Percentiles rank a stretch among this genome's conserved stretches.
Evolutionary conservation across 1,139 yeast genomes (phyloP).

Genomic region (Diutina catenulata): DNA sequence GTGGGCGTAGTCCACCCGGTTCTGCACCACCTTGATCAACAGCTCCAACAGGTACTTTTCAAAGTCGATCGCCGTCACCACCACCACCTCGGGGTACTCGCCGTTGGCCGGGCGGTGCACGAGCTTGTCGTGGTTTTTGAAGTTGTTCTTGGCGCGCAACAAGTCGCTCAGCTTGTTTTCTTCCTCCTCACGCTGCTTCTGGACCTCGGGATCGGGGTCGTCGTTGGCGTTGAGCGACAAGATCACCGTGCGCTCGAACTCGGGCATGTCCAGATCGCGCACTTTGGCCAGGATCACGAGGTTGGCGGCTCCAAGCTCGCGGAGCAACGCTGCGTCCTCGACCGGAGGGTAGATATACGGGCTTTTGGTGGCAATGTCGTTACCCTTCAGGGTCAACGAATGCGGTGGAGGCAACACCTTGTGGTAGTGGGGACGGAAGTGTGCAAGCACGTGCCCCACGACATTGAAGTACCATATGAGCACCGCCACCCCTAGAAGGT

Average conservation of each 20-base stretch:
- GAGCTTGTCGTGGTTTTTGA: constrained; percentile 54
- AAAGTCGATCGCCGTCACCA: constrained; percentile 77
- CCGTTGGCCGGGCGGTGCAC: constrained; percentile 32
- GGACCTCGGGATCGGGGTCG: constrained; percentile 29
- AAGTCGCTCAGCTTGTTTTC: constrained; percentile 25
- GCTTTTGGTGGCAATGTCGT: constrained; percentile 31
- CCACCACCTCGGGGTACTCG: constrained; percentile 51
- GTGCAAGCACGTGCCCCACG: neutral
- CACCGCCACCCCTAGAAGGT: neutral
- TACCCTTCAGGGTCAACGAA: constrained; percentile 20
- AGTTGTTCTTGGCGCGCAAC: constrained; percentile 40
- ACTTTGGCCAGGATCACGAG: constrained; percentile 34
- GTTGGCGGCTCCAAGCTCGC: constrained; percentile 40
- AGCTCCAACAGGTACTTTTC: constrained; percentile 51
- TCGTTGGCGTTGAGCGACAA: constrained; percentile 33
- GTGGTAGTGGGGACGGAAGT: neutral
- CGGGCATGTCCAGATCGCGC: constrained; percentile 26
- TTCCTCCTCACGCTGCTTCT: constrained; percentile 26
- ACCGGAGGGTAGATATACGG: constrained; percentile 54
- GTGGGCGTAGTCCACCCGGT: constrained; percentile 74
- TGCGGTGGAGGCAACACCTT: constrained; percentile 20
- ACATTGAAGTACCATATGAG: constrained; percentile 1
- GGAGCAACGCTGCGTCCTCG: constrained; percentile 50
- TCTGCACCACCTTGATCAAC: constrained; percentile 58
- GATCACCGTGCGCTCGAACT: constrained; percentile 21